phyloP scores from a whole-genome alignment of 257 asterid species.

The Oldenlandia corymbosa region DNA sequence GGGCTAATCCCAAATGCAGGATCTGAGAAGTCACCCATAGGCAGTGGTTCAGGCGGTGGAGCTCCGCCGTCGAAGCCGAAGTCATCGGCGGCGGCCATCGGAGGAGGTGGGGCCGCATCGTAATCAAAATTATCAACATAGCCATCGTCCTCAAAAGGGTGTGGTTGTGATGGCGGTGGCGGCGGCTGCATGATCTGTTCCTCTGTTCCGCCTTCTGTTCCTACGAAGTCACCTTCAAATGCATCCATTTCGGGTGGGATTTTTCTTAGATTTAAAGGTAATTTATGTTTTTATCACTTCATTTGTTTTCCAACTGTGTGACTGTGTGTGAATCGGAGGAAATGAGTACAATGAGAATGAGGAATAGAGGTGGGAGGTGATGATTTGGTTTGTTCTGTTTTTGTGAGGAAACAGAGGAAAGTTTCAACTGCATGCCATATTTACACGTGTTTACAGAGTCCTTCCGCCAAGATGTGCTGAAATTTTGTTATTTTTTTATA shows the following conservation, averaged over 20 bases:
- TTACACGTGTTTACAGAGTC: conserved; percentile 5
- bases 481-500: too few relatives aligned
- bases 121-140: conserved; percentile 19
- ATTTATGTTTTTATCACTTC: not conserved
- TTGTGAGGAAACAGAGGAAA: not conserved
- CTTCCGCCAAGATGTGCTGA: too few relatives aligned
- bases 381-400: conserved; percentile 9
- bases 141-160: conserved; percentile 31
- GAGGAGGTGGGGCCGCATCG: conserved; percentile 30
- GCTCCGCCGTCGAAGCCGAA: conserved; percentile 27
- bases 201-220: conserved; percentile 26
- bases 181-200: conserved; percentile 28
- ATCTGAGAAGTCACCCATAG: conserved; percentile 12
- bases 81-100: conserved; percentile 1
- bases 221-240: conserved; percentile 38
- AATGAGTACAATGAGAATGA: not conserved
- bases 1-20: conserved; percentile 35
- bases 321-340: conserved; percentile 8
- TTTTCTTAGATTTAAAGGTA: not conserved
- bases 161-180: conserved; percentile 11
- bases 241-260: conserved; percentile 37
- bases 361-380: not conserved
- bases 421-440: conserved; percentile 8
- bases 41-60: conserved; percentile 23
- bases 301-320: not conserved